Percentiles rank a stretch among this genome's conserved stretches.
Conservation (phyloP, 1,284 basidiomycete species). For the Malassezia obtusa region DNA sequence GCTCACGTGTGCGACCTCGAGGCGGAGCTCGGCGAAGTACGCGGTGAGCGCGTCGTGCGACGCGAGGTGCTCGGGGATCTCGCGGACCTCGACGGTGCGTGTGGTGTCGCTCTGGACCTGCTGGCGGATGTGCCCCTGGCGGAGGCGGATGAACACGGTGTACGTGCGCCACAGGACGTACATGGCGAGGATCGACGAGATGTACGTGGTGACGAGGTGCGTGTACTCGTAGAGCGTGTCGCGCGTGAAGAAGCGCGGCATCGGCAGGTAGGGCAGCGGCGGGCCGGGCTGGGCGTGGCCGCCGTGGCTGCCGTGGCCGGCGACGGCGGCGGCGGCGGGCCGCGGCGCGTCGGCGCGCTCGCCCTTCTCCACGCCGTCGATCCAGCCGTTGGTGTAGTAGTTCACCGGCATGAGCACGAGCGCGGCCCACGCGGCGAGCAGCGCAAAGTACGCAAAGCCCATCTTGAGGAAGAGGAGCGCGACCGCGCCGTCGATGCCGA, state of each 20-base stretch:
- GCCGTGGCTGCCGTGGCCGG: not conserved
- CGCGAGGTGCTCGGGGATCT: constrained; percentile 69
- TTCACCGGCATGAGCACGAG: constrained; percentile 47
- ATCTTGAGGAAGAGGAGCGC: constrained; percentile 90
- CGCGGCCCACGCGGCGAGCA: constrained; percentile 59
- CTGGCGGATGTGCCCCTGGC: constrained; percentile 54
- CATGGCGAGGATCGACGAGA: constrained; percentile 77
- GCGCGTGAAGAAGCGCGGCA: constrained; percentile 22
- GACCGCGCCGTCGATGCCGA: constrained; percentile 89
- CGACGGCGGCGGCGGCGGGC: not conserved
- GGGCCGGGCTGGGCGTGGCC: constrained; percentile 12
- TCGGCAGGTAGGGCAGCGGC: constrained; percentile 29
- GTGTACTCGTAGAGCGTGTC: constrained; percentile 52
- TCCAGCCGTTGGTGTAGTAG: constrained; percentile 40
- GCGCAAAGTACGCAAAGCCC: constrained; percentile 74
- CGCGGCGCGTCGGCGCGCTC: constrained; percentile 2
- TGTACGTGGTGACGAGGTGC: constrained; percentile 83
- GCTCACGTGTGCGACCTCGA: constrained; percentile 73
- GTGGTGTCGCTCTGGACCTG: constrained; percentile 49
- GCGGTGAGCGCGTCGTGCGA: constrained; percentile 76
- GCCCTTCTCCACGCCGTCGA: constrained; percentile 37
- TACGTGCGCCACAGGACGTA: constrained; percentile 81
- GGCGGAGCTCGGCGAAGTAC: constrained; percentile 65
- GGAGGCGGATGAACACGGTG: constrained; percentile 73
- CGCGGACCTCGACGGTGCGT: constrained; percentile 78